Base-by-base conservation (phyloP, 1,284 basidiomycete genomes). In the Austropuccinia psidii region DNA sequence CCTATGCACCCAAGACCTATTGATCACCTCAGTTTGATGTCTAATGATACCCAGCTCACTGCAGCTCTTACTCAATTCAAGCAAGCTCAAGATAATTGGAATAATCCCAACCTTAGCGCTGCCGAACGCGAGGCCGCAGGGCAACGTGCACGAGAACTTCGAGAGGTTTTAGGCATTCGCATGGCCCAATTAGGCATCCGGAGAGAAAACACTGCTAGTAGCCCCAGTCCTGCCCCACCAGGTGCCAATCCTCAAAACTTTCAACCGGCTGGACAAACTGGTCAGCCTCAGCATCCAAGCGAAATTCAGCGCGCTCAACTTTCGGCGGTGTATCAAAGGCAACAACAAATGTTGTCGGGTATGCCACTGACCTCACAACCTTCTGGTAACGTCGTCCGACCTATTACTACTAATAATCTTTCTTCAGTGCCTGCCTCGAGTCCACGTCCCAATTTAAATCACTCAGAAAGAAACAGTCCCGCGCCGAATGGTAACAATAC, bases 261-360 rank as follows among this genome's bases (percentile, higher is more conserved):
- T 37, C 62, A 49, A 50, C 29, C 61, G n/a, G 43, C 43, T n/a
- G 31, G 54, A 52, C 69, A 61, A 21, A 35, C 47, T 41, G 33
- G 45, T 29, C 70, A 64, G 9, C 70, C 70, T 19, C 70, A 73
- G 47, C 60, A 64, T 64, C 70, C 70, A 15, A 73, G 33, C 37
- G 70, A 73, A 31, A 50, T 58, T n/a, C 70, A 73, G 43, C 47
- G 70, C 21, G 70, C 60, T 55, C 70, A 64, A 41, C 41, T 64
- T n/a, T 57, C 60, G 24, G 60, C 58, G 35, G 70, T 27, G 9
- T 73, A 55, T 47, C 70, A 73, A 41, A 60, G 70, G 39, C 70
- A 73, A 64, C 60, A 64, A 24, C 70, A 73, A 27, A 72, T 72
- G 41, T 50, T 72, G 41, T 72, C 68, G 15, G 47, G 58, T 24